A percentile compares a stretch with the other conserved stretches of the same genome.
Evolutionary conservation across 2,329 filamentous ascomycete species (phyloP).

Genomic region (Cercospora sp.): DNA sequence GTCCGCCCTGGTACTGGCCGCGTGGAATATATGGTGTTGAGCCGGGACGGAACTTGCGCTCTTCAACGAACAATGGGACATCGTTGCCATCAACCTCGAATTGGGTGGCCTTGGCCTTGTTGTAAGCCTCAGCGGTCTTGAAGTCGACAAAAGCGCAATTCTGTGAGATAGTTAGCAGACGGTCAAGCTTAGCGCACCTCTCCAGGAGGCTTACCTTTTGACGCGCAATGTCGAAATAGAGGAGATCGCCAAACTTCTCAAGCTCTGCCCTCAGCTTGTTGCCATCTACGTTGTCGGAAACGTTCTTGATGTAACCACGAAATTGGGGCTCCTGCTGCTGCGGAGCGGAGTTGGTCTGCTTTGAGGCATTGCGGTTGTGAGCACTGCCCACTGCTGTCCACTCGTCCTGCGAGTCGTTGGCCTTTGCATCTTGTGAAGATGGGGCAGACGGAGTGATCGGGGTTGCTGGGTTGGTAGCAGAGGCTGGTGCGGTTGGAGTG

Average conservation of each 20-base stretch:
- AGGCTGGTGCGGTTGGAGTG: constrained; percentile 32
- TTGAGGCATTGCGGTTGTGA: constrained; percentile 81
- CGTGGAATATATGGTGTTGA: constrained; percentile 41
- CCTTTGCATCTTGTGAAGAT: constrained; percentile 42
- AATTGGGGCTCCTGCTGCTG: constrained; percentile 69
- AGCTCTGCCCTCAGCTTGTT: constrained; percentile 70
- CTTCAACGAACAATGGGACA: constrained; percentile 82
- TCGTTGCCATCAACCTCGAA: constrained; percentile 78
- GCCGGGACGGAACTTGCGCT: constrained; percentile 66
- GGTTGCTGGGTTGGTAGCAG: constrained; percentile 28
- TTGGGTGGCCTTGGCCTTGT: constrained; percentile 77
- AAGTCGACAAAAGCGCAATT: constrained; percentile 98
- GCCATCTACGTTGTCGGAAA: constrained; percentile 81
- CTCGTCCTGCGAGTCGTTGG: constrained; percentile 60
- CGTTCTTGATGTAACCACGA: constrained; percentile 92
- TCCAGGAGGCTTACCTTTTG: constrained; percentile 64
- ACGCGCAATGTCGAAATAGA: constrained; percentile 65
- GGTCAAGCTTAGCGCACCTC: not conserved
- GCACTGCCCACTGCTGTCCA: constrained; percentile 84
- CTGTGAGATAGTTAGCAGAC: constrained; percentile 49
- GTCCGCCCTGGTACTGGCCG: constrained; percentile 44
- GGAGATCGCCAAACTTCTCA: constrained; percentile 65
- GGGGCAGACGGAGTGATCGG: constrained; percentile 36
- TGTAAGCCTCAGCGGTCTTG: constrained; percentile 74
- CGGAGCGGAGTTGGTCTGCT: constrained; percentile 61